Evolutionary conservation across 441 rosid species (phyloP), one percentile per base, ranked within the genome.

Genomic region (Daphne laureola): DNA sequence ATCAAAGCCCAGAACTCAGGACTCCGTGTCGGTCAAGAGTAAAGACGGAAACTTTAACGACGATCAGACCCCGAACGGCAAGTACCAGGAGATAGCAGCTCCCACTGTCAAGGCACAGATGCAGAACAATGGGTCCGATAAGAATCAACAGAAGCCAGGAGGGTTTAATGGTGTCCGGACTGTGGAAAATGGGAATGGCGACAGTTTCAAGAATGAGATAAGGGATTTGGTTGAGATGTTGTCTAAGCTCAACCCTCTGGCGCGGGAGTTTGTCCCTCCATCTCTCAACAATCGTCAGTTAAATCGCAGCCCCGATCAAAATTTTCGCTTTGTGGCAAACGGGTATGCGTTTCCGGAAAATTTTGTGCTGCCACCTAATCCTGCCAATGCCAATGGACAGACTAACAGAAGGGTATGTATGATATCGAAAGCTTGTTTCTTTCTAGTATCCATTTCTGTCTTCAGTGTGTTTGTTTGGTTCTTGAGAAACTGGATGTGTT

Each of bases 221-320:
- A 82, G 64, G 59, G 73, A 77, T 51, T 70, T 90, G 81, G 79
- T 63, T 58, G 97, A 84, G 59, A 78, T 79, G 46, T 58, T 91
- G 69, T 83, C 87, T 8, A 91, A 83, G 74, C 69, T 91, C 65
- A 91, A 87, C 68, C 96, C 98, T 8, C 73, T 84, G 93, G 97
- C 96, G 45, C 71, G 80, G 64, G 95, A 86, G 53, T 86, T 84
- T 76, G 88, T 89, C 65, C 96, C 92, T 58, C 84, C 82, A 26
- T 90, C 95, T 4, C 65, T 81, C 35, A 67, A 65, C 36, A 50
- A 42, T 2, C 56, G 49, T n/a, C 52, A 49, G 52, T 12, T 21
- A 49, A 47, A 58, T 43, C 61, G 44, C 21, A 49, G 54, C 62
- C 57, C 64, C 53, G 50, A 51, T 48, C 68, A 54, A 55, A 61